Evolutionary conservation across 2,329 filamentous ascomycete genomes (phyloP), one percentile per base, ranked within the genome.

Genomic region (Domatiomyces globalis): DNA sequence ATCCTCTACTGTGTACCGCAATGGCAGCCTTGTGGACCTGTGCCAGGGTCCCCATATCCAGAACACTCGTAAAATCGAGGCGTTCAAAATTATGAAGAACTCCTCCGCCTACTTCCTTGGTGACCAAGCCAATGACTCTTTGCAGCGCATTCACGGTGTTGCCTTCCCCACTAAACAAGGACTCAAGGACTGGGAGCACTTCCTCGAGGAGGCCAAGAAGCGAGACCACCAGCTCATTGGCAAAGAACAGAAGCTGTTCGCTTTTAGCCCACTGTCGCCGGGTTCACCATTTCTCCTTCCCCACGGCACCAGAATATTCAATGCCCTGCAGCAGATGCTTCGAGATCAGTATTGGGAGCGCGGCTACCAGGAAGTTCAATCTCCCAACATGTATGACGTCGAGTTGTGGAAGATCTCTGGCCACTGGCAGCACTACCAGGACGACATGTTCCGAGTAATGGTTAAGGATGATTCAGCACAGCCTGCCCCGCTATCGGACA

Each of bases 111-210:
- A 96, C 71, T 98, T 94, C 78, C 78, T 96, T 12, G 92, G 92
- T 51, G 87, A 95, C 67, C 84, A 88, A 64, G 81, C 84, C 65
- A 95, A 96, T 67, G 90, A 96, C 69, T 94, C 89, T 25, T 77
- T 98, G 45, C 92, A 98, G 71, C 84, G 92, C 64, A 94, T 98
- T 62, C 94, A 95, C 63, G 92, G 92, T 69, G 84, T 98, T 52
- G 94, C 88, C 5, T 98, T 88, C 80, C 90, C 90, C 2, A 88
- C 95, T 70, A 96, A 98, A 79, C 94, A 95, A 72, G 79, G 81
- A 63, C 86, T 98, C 72, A 81, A 85, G 46, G 88, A 94, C 63
- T 88, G 96, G 73, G 83, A 94, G 71, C 88, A 90, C 64, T 94
- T 94, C 71, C 77, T 98, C 27, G 90, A 95, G 63, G 92, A 98